A percentile compares a stretch with the other conserved stretches of the same genome.
phyloP scores from a whole-genome alignment of 805 yeast genomes.

The Candida jianshihensis region DNA sequence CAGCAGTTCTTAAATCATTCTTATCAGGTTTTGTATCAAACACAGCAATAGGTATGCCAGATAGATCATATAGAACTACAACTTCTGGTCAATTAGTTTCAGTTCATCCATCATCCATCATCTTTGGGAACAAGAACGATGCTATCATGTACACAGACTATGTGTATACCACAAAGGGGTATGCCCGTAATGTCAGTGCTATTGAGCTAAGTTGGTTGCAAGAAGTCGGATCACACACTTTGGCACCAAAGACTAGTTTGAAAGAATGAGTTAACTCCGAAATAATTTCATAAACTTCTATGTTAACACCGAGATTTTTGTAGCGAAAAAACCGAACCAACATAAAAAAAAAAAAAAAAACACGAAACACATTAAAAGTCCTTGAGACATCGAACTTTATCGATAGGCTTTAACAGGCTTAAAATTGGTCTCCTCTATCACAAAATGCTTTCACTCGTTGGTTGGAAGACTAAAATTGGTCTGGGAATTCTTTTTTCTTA shows the following conservation, averaged over 20 bases:
- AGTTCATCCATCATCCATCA: slow-evolving; percentile 83
- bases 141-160: slow-evolving; percentile 93
- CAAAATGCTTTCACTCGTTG: not conserved
- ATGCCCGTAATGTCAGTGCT: slow-evolving; percentile 82
- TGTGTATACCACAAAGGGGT: slow-evolving; percentile 88
- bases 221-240: slow-evolving; percentile 36
- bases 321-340: not conserved
- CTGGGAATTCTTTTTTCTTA: slow-evolving; percentile 37
- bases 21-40: slow-evolving; percentile 78
- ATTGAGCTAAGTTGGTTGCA: slow-evolving; percentile 82
- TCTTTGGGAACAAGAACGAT: slow-evolving; percentile 76
- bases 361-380: not conserved
- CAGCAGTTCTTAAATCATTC: slow-evolving; percentile 67
- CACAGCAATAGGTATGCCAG: slow-evolving; percentile 93
- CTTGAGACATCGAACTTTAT: too few species aligned
- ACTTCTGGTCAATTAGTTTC: slow-evolving; percentile 78
- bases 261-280: not conserved
- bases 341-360: too few species aligned
- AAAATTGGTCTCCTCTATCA: too few species aligned
- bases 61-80: slow-evolving; percentile 83
- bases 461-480: slow-evolving; percentile 19
- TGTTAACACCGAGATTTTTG: too few species aligned
- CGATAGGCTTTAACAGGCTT: too few species aligned
- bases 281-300: not conserved
- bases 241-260: slow-evolving; percentile 3